phyloP scores from a whole-genome alignment of 306 rosid species.

The Quercus mongolica region DNA sequence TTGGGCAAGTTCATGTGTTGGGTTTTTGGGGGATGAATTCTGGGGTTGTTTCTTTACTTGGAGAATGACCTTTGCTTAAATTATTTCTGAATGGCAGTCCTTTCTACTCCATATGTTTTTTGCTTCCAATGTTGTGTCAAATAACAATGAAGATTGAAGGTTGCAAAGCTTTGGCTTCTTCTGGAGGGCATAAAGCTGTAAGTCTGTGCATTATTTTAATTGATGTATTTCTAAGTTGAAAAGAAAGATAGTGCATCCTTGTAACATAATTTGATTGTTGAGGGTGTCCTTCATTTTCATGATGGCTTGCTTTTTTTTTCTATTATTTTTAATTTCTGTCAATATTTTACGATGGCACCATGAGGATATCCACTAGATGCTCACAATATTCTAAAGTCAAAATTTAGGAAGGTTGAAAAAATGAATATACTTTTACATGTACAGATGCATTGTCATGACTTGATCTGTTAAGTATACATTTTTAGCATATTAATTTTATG shows the following conservation, averaged over 20 bases:
- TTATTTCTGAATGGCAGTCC: slow-evolving; percentile 56
- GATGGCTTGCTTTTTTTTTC: neutral
- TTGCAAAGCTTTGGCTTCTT: slow-evolving; percentile 61
- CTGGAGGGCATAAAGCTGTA: slow-evolving; percentile 72
- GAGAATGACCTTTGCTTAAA: slow-evolving; percentile 20
- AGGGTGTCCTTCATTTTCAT: neutral
- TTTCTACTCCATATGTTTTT: slow-evolving; percentile 70
- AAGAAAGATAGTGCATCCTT: neutral
- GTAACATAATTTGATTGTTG: neutral
- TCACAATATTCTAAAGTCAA: neutral
- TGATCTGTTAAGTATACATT: neutral
- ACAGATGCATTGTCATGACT: neutral
- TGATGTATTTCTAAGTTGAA: neutral
- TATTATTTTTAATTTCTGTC: neutral
- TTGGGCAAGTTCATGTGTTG: neutral
- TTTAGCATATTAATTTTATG: slow-evolving; percentile 20
- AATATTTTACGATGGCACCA: neutral
- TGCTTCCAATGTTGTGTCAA: slow-evolving; percentile 89
- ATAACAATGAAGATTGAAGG: slow-evolving; percentile 74
- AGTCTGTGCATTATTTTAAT: slow-evolving; percentile 23
- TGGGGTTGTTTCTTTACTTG: neutral
- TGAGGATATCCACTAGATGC: neutral
- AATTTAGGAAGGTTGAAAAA: neutral
- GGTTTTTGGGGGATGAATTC: neutral
- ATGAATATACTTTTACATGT: neutral